Base-by-base conservation (phyloP, 176 grass and related monocot genomes). In the Cymbopogon citratus region DNA sequence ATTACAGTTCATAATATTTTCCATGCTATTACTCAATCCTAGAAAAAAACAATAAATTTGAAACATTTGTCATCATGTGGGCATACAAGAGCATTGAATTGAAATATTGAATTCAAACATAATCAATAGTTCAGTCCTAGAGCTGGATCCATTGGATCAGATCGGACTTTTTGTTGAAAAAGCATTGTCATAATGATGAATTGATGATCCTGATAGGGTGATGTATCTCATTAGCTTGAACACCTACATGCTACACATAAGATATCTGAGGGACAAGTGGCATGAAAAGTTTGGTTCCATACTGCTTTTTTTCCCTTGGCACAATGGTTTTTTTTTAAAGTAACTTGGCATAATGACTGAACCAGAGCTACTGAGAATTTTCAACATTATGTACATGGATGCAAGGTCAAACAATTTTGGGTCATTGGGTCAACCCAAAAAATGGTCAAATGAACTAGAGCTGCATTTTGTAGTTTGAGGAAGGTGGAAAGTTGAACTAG, bases 341-440 rank as follows among this genome's bases (percentile, higher is more conserved):
- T 46, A 46, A 46, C 5, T 56, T n/a, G 52, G 26, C 14, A 57
- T 48, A 88, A 73, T 35, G 46, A 45, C 33, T 73, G 16, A 73
- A 54, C 16, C 46, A 35, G 35, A 34, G 70, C 13, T 78, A 74
- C 34, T 60, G 31, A 81, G 83, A 48, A 62, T 35, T 36, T 74
- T 75, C 28, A 88, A 59, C 69, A 73, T 45, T 69, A 68, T 57
- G 43, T 48, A 48, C 45, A 48, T 13, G 45, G 45, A 48, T 48
- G 45, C 44, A 46, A 46, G 44, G 14, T 46, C 13, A 15, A 46
- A 46, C 44, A 14, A 46, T 46, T 46, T 46, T 46, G 44, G 13
- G 44, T 46, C 12, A 46, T 46, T 46, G 44, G 44, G 13, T 46
- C 3, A 13, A 46, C 44, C 41, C 44, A 46, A 14, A 46, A 46